These are phyloP conservation scores for Yamadazyma sp. DNA, from an alignment of 805 yeast genomes.

Conservation along the genomic window DNA sequence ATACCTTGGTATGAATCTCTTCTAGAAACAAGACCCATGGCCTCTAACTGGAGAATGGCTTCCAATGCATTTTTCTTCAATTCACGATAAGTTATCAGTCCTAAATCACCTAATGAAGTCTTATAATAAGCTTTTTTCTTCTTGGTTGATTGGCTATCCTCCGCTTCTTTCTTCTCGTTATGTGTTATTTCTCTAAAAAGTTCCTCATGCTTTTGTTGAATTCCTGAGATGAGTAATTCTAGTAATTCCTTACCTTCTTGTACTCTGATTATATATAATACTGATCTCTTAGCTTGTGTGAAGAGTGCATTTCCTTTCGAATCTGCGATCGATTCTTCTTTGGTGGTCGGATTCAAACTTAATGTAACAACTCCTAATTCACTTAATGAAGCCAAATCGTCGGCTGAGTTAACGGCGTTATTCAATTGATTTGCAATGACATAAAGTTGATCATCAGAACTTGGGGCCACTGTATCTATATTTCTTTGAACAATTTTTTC, in stretches of 20 bases:
- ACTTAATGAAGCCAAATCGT: constrained; percentile 46
- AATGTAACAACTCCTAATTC: constrained; percentile 53
- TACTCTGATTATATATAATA: constrained; percentile 78
- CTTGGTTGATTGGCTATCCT: constrained; percentile 23
- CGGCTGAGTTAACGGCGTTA: constrained; percentile 33
- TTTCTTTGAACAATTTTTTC: constrained; percentile 41
- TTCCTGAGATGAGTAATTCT: constrained; percentile 66
- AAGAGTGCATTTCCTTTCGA: constrained; percentile 57
- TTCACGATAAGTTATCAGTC: constrained; percentile 58
- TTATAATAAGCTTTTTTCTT: constrained; percentile 42
- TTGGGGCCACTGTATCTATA: constrained; percentile 43
- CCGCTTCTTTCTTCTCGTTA: constrained; percentile 35
- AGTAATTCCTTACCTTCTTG: constrained; percentile 69
- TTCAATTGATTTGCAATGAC: constrained; percentile 41
- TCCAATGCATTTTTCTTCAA: constrained; percentile 75
- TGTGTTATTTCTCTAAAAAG: constrained; percentile 54
- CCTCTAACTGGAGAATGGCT: constrained; percentile 71
- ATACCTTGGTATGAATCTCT: constrained; percentile 72
- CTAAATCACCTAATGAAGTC: constrained; percentile 50
- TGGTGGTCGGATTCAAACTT: constrained; percentile 51
- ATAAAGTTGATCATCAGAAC: constrained; percentile 54
- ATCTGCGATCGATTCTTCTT: constrained; percentile 48
- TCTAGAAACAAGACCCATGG: constrained; percentile 60
- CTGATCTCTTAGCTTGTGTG: constrained; percentile 77
- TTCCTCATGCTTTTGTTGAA: constrained; percentile 65